Evolutionary conservation across 306 rosid genomes (phyloP), one percentile per base, ranked within the genome.

Genomic region (Quercus berberidifolia): DNA sequence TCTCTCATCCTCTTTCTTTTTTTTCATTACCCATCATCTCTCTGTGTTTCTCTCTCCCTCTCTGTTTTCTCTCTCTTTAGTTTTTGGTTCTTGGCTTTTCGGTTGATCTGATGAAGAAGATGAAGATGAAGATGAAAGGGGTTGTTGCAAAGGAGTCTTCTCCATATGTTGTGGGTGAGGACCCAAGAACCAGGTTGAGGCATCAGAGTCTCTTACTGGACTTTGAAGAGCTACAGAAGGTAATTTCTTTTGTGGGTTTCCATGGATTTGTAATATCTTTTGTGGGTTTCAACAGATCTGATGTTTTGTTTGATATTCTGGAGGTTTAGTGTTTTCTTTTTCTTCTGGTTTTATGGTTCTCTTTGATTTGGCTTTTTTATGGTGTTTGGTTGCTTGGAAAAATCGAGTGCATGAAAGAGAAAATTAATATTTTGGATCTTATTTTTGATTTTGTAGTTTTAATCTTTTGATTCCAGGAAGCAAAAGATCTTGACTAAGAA

Each of bases 41-140:
- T 80, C 41, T 79, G n/a, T 84, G 73, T 55, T 43, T 25, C 78
- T 54, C 59, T 19, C 6, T 64, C 63, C 41, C 38, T 54, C 69
- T 9, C 33, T 30, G 5, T 68, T 57, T 23, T 28, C 26, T 56
- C 21, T 30, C 59, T 38, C 51, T 58, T 18, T 77, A 54, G 49
- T 58, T 51, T 30, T 73, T 55, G n/a, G 59, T 26, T 83, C 77
- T 70, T 19, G 62, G 65, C 54, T 78, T 86, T 33, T 81, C 86
- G 77, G 85, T 76, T 76, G 80, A 82, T 86, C 85, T 55, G 71
- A 90, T 93, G 99, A 93, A 88, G 97, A 96, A 90, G 91, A 90
- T 88, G 92, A 96, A 90, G 99, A 93, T 86, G 97, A 96, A 90
- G 91, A 90, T 88, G 92, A 96, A 90, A 83, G 92, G 75, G 72